phyloP scores from a whole-genome alignment of 495 filamentous ascomycete genomes.

The Elasticomyces elasticus region DNA sequence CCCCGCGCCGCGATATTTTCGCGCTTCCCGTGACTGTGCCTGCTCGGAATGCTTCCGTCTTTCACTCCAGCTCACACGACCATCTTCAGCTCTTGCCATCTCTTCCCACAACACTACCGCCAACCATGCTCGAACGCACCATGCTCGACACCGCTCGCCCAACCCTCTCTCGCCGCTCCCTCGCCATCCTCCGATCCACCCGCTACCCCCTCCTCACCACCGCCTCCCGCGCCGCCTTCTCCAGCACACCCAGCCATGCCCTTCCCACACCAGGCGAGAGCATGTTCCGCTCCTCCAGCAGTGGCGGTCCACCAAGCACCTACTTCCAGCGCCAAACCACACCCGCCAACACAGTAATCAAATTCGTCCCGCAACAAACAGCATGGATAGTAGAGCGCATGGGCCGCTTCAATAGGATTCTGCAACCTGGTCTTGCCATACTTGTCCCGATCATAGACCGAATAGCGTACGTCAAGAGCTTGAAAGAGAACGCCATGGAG shows the following conservation, averaged over 20 bases:
- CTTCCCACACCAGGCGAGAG: constrained; percentile 15
- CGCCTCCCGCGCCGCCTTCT: constrained; percentile 11
- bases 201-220: constrained; percentile 9
- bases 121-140: constrained; percentile 7
- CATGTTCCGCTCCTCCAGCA: constrained; percentile 20
- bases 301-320: constrained; percentile 24
- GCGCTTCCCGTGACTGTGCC: too few species aligned
- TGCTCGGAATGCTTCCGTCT: neutral
- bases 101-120: too few species aligned
- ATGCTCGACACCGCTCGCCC: constrained; percentile 10
- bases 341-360: constrained; percentile 87
- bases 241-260: constrained; percentile 11
- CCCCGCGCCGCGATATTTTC: too few species aligned
- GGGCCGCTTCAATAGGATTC: constrained; percentile 88
- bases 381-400: constrained; percentile 99
- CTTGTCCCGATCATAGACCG: constrained; percentile 86
- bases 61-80: neutral
- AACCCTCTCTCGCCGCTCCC: constrained; percentile 9
- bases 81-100: neutral
- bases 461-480: constrained; percentile 92
- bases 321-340: constrained; percentile 55
- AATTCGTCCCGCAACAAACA: constrained; percentile 97
- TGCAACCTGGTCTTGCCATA: constrained; percentile 83
- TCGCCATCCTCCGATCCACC: constrained; percentile 16
- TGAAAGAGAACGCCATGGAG: constrained; percentile 93